These are phyloP conservation scores for Selenicereus undatus DNA, from an alignment of 148 eudicot genomes.

Conservation along the genomic window DNA sequence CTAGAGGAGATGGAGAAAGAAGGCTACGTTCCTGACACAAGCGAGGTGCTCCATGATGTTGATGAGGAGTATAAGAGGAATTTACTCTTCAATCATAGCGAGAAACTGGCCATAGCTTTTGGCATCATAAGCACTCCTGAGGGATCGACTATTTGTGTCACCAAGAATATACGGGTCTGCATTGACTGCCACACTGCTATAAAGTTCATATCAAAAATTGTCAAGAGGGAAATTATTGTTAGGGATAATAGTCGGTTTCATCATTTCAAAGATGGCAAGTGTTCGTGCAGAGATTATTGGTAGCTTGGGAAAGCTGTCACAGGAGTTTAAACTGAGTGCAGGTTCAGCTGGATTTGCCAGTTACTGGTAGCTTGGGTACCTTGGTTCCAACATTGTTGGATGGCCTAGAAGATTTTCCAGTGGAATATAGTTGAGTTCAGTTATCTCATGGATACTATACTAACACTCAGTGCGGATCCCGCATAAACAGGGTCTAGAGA, in stretches of 20 bases:
- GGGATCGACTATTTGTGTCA: conserved; percentile 49
- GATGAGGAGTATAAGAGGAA: conserved; percentile 55
- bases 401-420: too few relatives aligned
- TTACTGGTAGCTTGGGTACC: too few relatives aligned
- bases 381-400: too few relatives aligned
- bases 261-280: conserved; percentile 55
- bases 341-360: too few relatives aligned
- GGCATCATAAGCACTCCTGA: conserved; percentile 54
- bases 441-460: too few relatives aligned
- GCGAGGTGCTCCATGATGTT: conserved; percentile 56
- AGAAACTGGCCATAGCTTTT: conserved; percentile 62
- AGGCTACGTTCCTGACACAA: conserved; percentile 59
- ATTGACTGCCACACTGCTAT: conserved; percentile 56
- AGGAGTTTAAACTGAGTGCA: too few relatives aligned
- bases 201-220: conserved; percentile 54
- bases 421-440: too few relatives aligned
- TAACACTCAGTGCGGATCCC: too few relatives aligned
- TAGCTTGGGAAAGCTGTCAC: conserved; percentile 6
- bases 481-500: too few relatives aligned
- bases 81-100: conserved; percentile 46
- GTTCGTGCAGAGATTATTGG: conserved; percentile 73
- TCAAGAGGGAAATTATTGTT: conserved; percentile 48
- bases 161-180: conserved; percentile 61
- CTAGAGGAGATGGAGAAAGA: conserved; percentile 50
- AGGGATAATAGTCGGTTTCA: conserved; percentile 57